These are phyloP conservation scores for Yamadazyma spencermartinsiae DNA, from an alignment of 1,139 yeast genomes.

Conservation along the genomic window DNA sequence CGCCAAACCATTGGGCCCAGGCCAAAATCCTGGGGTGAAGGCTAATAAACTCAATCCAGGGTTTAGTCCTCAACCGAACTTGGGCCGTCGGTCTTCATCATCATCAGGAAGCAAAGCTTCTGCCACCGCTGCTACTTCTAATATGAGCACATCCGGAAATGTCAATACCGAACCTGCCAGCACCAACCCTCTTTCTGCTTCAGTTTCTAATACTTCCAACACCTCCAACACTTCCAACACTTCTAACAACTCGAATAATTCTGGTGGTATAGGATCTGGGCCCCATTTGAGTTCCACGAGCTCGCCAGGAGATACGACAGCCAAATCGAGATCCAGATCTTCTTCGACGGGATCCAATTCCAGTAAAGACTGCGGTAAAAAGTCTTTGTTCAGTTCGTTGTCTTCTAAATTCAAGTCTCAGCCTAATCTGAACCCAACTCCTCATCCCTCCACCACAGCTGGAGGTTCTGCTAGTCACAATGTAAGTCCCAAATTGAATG, in stretches of 20 bases:
- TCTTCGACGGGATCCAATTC: conserved; percentile 16
- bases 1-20: conserved; percentile 1
- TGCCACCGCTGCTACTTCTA: conserved; percentile 3
- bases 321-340: conserved; percentile 15
- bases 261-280: neutral
- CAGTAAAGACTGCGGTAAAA: conserved; percentile 24
- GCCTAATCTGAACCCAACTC: conserved; percentile 2
- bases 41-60: conserved; percentile 7
- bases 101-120: neutral
- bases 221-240: conserved; percentile 1
- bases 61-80: conserved; percentile 5
- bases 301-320: conserved; percentile 4
- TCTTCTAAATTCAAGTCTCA: conserved; percentile 54
- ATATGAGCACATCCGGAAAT: conserved; percentile 14
- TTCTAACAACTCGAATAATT: conserved; percentile 1
- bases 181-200: conserved; percentile 4
- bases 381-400: conserved; percentile 48
- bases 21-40: conserved; percentile 7
- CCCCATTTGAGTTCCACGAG: conserved; percentile 8
- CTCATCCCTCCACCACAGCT: conserved; percentile 7
- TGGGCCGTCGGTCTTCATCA: neutral
- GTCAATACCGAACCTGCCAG: conserved; percentile 10
- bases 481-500: conserved; percentile 4
- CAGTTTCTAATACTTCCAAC: conserved; percentile 1
- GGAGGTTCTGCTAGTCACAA: conserved; percentile 3